A percentile compares a stretch with the other conserved stretches of the same genome.
phyloP scores from a whole-genome alignment of 2,329 filamentous ascomycete genomes.

The Fusarium algeriense region DNA sequence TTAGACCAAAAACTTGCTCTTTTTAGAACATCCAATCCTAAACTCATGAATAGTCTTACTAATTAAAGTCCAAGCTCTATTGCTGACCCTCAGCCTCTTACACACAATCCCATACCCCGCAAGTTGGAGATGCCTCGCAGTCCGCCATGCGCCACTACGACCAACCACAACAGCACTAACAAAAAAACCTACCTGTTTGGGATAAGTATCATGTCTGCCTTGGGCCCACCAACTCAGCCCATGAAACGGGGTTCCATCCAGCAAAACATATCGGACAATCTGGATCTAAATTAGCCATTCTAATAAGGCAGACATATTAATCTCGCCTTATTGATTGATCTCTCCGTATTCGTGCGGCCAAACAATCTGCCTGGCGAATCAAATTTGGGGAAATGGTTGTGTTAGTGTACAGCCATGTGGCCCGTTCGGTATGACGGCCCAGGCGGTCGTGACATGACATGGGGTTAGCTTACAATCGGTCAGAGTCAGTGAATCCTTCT shows the following conservation, averaged over 20 bases:
- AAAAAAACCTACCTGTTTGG: background rate
- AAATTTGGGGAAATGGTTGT: background rate
- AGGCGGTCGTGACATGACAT: background rate
- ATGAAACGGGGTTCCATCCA: constrained; percentile 2
- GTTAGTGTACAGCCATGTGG: background rate
- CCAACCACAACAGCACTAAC: background rate
- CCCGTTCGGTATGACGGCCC: background rate
- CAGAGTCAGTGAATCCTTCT: constrained; percentile 1
- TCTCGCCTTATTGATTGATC: background rate
- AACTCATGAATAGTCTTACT: background rate
- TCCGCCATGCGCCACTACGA: constrained; percentile 4
- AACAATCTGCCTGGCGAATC: constrained; percentile 1
- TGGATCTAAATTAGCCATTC: background rate
- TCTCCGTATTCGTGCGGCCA: background rate
- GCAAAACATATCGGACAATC: background rate
- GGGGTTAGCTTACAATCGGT: background rate
- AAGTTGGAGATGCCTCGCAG: constrained; percentile 12
- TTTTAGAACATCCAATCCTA: background rate
- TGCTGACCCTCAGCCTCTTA: background rate
- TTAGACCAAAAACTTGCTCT: background rate
- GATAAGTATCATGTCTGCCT: constrained; percentile 6
- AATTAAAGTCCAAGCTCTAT: background rate
- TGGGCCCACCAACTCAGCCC: constrained; percentile 5
- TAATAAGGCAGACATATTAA: background rate
- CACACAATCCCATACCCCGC: constrained; percentile 13